Evolutionary conservation across 2,329 filamentous ascomycete species (phyloP), one percentile per base, ranked within the genome.

Genomic region (Dactylonectria macrodidyma): DNA sequence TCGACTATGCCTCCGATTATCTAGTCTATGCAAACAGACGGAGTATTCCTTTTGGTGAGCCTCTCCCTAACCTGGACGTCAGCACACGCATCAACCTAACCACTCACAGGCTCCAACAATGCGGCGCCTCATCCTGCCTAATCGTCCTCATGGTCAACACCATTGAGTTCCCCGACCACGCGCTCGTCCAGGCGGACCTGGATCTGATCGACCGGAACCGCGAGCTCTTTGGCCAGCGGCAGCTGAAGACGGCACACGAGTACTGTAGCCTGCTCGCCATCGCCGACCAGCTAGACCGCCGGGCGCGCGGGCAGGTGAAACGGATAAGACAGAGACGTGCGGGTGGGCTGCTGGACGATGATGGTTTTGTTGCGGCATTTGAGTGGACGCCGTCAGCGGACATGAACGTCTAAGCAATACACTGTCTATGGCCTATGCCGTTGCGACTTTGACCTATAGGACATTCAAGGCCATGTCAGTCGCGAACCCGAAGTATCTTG

Each of bases 81-180:
- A 19, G 14, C 4, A 14, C 16, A 44, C 3, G 4, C n/a, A n/a
- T 14, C 5, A 8, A 7, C 10, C 62, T 68, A 2, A 62, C 11
- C 1, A 9, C 4, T 1, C 1, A 14, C 1, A 75, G 73, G 73
- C 65, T 75, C 5, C 69, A 69, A 2, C 63, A 56, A 7, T 75
- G 73, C 46, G 61, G 67, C 30, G 64, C 63, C 14, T 69, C 67
- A 4, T 69, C 69, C 0, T 71, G 65, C 14, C 34, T 75, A 3
- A 36, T 72, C 12, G 57, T 75, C 12, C 47, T 75, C 0, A 56
- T 72, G 12, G 60, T 75, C 30, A 75, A 75, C 14, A 72, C 74
- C 46, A 70, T 75, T 2, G 73, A 75, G 36, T 71, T 66, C 47
- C 73, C 73, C 3, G 64, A 59, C 22, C 63, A 71, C 3, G 44